Conservation (phyloP, 2,329 filamentous ascomycete genomes). For the Fonsecaea monophora region DNA sequence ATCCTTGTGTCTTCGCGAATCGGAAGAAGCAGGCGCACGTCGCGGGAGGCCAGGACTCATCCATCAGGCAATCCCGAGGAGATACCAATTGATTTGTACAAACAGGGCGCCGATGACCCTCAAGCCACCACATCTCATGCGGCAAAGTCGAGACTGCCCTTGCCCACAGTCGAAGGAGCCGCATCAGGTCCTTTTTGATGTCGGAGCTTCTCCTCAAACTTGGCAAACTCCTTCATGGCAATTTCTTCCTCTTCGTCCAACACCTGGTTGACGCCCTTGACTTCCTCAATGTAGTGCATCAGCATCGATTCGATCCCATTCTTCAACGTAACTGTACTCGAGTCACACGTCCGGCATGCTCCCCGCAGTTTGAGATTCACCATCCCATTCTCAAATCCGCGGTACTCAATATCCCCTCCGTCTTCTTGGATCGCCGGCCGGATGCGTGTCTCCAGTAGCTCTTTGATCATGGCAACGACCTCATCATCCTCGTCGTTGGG, state of each 20-base stretch:
- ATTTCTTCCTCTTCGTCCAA: constrained; percentile 92
- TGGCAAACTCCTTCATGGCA: constrained; percentile 84
- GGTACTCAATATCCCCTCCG: constrained; percentile 94
- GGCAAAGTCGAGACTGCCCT: constrained; percentile 62
- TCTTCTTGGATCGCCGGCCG: constrained; percentile 96
- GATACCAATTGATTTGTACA: not conserved
- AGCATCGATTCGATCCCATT: constrained; percentile 99
- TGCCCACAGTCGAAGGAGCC: constrained; percentile 57
- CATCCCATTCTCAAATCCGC: constrained; percentile 83
- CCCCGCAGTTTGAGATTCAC: constrained; percentile 88
- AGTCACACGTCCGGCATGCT: constrained; percentile 94
- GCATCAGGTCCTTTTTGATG: constrained; percentile 63
- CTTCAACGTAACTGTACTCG: constrained; percentile 93
- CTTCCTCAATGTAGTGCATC: constrained; percentile 97
- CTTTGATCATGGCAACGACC: constrained; percentile 98
- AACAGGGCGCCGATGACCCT: not conserved
- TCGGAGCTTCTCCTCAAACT: constrained; percentile 85
- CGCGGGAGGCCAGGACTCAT: not conserved
- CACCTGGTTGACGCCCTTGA: constrained; percentile 89
- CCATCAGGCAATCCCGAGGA: not conserved
- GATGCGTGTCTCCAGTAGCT: constrained; percentile 92
- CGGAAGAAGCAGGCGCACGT: not conserved
- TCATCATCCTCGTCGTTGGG: constrained; percentile 93
- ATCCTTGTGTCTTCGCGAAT: not conserved
- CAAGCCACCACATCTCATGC: constrained; percentile 37